Evolutionary conservation across 1,284 basidiomycete genomes (phyloP), one percentile per base, ranked within the genome.

Genomic region (Cystobasidium slooffiae): DNA sequence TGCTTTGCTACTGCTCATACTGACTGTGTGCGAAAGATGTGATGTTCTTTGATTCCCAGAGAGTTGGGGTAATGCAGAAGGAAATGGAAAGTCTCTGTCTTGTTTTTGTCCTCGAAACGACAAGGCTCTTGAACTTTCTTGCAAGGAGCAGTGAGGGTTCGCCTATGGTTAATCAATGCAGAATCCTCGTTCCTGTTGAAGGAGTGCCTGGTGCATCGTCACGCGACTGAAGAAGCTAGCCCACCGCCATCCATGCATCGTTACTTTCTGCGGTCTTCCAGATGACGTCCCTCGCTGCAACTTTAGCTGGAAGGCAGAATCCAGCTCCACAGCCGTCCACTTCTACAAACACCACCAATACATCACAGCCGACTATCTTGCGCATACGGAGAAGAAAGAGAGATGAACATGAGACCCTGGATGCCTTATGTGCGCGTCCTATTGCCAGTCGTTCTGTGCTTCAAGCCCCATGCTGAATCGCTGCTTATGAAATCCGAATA

Each of bases 381-480:
- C 20, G 72, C 9, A 73, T 66, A 62, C 47, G 65, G 52, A 49
- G 72, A 20, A 47, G 64, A 14, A 63, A 55, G 72, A 39, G 64
- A 9, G 72, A 73, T 44, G 72, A 73, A n/a, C 72, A 73, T 46
- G 72, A 67, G 47, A 51, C 62, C 12, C 43, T 66, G 37, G 63
- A 73, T 56, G 72, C 72, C 16, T 46, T 65, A 20, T 39, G 64
- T 73, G 51, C 22, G 52, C 43, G n/a, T 18, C 16, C 20, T 1
- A 14, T 44, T 9, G 8, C 64, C 16, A 24, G 55, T 14, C 55
- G 31, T 16, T 51, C 49, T 49, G 44, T 41, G 6, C 6, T n/a
- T n/a, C 51, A 6, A 18, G 37, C 14, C 20, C 4, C 31, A n/a
- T 9, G 31, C 64, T 39, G 10, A 20, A 18, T 14, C 5, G 46